phyloP scores from a whole-genome alignment of 352 stramenopile genomes.

The Phytophthora lateralis region DNA sequence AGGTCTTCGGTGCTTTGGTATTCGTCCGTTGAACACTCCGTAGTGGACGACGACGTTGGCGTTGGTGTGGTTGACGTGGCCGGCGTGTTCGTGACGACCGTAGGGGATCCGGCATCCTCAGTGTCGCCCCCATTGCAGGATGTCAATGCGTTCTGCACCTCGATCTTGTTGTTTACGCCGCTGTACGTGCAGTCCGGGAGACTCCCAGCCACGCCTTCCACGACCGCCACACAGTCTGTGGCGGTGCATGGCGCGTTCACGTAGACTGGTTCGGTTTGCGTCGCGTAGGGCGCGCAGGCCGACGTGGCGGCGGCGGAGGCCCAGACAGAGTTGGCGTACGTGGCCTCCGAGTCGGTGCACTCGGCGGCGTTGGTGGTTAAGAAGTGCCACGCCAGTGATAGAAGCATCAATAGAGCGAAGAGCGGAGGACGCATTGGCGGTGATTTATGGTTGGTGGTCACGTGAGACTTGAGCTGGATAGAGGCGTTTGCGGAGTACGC shows the following conservation, averaged over 20 bases:
- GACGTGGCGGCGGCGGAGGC: slow-evolving; percentile 9
- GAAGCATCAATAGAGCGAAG: neutral
- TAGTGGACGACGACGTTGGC: slow-evolving; percentile 19
- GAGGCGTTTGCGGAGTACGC: neutral
- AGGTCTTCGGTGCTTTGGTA: slow-evolving; percentile 20
- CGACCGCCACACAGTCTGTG: slow-evolving; percentile 20
- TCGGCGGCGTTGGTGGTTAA: slow-evolving; percentile 7
- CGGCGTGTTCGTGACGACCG: slow-evolving; percentile 1
- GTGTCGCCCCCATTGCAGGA: slow-evolving; percentile 15
- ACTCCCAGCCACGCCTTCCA: slow-evolving; percentile 12
- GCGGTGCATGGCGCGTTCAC: slow-evolving; percentile 22
- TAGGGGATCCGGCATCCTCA: slow-evolving; percentile 7
- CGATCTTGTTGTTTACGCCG: slow-evolving; percentile 32
- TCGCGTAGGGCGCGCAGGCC: slow-evolving; percentile 22
- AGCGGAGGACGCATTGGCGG: neutral
- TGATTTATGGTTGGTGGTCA: neutral
- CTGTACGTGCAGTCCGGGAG: slow-evolving; percentile 25
- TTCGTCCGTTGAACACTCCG: slow-evolving; percentile 20
- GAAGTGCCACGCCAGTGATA: neutral
- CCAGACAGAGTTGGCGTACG: slow-evolving; percentile 16
- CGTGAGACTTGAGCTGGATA: slow-evolving; percentile 1
- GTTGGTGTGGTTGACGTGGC: slow-evolving; percentile 7
- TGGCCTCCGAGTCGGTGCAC: slow-evolving; percentile 18
- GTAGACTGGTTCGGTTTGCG: slow-evolving; percentile 9
- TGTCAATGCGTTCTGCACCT: slow-evolving; percentile 20